Conservation (phyloP, 805 yeast species). For the Ogataea zsoltii region DNA sequence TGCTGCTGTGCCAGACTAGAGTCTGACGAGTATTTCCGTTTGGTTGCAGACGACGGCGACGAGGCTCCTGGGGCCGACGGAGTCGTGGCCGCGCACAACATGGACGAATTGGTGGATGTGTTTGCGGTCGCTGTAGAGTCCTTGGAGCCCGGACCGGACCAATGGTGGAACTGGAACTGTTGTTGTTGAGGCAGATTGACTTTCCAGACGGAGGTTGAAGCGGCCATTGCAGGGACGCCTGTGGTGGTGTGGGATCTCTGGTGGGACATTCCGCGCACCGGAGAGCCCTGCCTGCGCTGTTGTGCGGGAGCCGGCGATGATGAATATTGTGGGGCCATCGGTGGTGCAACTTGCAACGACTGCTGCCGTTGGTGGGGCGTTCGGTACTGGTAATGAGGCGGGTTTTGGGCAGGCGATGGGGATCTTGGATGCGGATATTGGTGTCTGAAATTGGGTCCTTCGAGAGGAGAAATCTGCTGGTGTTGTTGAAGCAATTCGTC, state of each 20-base stretch:
- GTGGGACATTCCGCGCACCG: constrained; percentile 22
- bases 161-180: constrained; percentile 38
- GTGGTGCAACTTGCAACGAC: constrained; percentile 1
- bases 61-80: constrained; percentile 14
- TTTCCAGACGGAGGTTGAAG: constrained; percentile 37
- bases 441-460: not conserved
- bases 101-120: constrained; percentile 10
- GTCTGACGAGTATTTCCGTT: constrained; percentile 21
- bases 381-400: constrained; percentile 4
- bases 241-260: constrained; percentile 30
- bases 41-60: constrained; percentile 21
- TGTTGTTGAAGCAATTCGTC: constrained; percentile 13
- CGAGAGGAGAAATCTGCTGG: constrained; percentile 1
- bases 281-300: constrained; percentile 17
- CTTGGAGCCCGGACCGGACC: constrained; percentile 34
- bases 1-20: constrained; percentile 6
- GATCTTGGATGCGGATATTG: not conserved
- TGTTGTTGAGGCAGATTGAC: constrained; percentile 34
- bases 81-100: constrained; percentile 5
- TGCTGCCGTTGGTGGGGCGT: constrained; percentile 11
- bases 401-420: constrained; percentile 3
- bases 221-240: constrained; percentile 22
- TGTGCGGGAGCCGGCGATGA: constrained; percentile 3
- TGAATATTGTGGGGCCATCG: not conserved
- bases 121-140: constrained; percentile 9